Percentiles rank a stretch among this genome's conserved stretches.
Conservation (phyloP, 805 yeast genomes). For the Clavispora carvajalis region DNA sequence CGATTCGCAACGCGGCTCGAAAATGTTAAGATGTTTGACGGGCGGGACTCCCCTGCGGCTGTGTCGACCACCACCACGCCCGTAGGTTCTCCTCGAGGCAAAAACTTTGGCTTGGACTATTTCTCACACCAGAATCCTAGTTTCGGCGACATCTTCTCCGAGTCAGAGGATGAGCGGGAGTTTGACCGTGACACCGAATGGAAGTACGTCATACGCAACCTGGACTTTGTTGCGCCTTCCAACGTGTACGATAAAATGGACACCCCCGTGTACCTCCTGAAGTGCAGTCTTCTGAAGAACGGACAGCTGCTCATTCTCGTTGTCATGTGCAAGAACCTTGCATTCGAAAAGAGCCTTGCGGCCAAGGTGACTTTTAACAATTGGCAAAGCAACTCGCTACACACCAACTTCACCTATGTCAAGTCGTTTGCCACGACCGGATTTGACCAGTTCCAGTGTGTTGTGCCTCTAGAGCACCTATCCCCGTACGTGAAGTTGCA, state of each 20-base stretch:
- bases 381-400: slow-evolving; percentile 36
- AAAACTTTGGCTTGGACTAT: slow-evolving; percentile 15
- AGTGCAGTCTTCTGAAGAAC: slow-evolving; percentile 29
- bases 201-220: slow-evolving; percentile 8
- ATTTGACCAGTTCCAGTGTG: slow-evolving; percentile 47
- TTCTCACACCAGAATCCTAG: slow-evolving; percentile 19
- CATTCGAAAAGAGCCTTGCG: slow-evolving; percentile 30
- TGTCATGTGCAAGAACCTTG: slow-evolving; percentile 30
- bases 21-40: slow-evolving; percentile 60
- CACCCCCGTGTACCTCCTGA: slow-evolving; percentile 27
- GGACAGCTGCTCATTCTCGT: slow-evolving; percentile 19
- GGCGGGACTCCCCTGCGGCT: slow-evolving; percentile 54
- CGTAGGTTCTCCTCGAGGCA: slow-evolving; percentile 25
- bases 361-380: slow-evolving; percentile 47
- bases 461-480: slow-evolving; percentile 37
- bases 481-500: slow-evolving; percentile 28
- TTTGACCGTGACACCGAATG: slow-evolving; percentile 12
- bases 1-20: slow-evolving; percentile 59
- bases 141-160: slow-evolving; percentile 12
- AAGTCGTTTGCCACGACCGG: slow-evolving; percentile 22
- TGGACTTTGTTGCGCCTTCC: slow-evolving; percentile 12
- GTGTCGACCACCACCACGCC: slow-evolving; percentile 59
- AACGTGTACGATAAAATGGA: slow-evolving; percentile 14
- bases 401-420: slow-evolving; percentile 18
- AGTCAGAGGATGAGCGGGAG: slow-evolving; percentile 14